Base-by-base conservation (phyloP, 257 asterid species). In the Rhazya stricta region DNA sequence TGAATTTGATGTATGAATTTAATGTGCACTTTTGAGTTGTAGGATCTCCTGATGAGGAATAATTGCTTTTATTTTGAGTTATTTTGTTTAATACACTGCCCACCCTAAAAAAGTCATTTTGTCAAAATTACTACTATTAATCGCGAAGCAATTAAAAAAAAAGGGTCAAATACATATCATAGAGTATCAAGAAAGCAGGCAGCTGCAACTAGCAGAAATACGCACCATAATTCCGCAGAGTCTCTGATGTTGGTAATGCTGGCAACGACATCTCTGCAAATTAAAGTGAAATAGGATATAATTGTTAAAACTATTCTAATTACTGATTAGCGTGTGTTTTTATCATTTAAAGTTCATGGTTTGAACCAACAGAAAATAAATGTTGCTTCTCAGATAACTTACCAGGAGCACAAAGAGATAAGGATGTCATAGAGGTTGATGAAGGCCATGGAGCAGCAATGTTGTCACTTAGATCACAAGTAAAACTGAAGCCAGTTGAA, bases 381-480 rank as follows among this genome's bases (percentile, higher is more conserved):
- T 51, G 23, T 18, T 13, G 46, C 29, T 67, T 42, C 30, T 58
- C 66, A 34, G 65, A 57, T 67, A 3, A 78, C 69, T 88, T 89
- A 94, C 98, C 98, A 43, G 99, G 97, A 65, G 99, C 99, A 82
- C 99, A 95, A 51, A 95, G 97, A 65, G 99, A 95, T 32, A 91
- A 78, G 39, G 99, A 86, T 63, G 99, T 78, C 62, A 86, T 54
- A 12, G 98, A 86, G 32, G 96, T 86, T 30, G 98, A 92, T 23
- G 96, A 95, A 27, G 99, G 99, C 98, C 99, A 95, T 62, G 98
- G 99, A 77, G 99, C 99, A 61, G 91, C 97, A 80, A 92, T 89
- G 79, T 91, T 92, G 85, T 95, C 98, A 46, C 87, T 88, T 78
- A 95, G 83, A 77, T 95, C 99, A 68, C 99, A 95, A 46, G 89